Conservation (phyloP, 2,329 filamentous ascomycete genomes). For the Curvularia spicifera region DNA sequence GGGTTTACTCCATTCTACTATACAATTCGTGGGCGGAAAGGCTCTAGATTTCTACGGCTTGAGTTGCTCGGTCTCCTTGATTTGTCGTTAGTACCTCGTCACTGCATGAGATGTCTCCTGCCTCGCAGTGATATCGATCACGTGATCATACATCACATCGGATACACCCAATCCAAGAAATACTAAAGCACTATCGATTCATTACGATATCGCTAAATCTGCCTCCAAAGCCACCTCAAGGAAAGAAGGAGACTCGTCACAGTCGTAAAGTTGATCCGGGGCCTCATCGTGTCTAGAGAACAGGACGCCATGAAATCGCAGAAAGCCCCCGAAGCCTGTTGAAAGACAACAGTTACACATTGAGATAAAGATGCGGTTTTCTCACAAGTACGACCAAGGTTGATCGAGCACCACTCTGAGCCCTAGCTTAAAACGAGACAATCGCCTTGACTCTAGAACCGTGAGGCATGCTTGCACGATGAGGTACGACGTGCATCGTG, state of each 20-base stretch:
- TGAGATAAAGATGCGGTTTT: not conserved
- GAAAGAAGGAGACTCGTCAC: slow-evolving; percentile 38
- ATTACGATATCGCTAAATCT: slow-evolving; percentile 20
- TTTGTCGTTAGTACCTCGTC: not conserved
- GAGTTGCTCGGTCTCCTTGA: not conserved
- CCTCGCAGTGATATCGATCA: not conserved
- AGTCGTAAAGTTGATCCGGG: slow-evolving; percentile 21
- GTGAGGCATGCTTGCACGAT: slow-evolving; percentile 1
- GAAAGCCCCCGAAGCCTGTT: slow-evolving; percentile 10
- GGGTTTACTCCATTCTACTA: not conserved
- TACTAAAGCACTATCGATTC: slow-evolving; percentile 12
- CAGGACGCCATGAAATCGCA: slow-evolving; percentile 7
- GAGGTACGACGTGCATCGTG: slow-evolving; percentile 10
- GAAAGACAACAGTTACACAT: not conserved
- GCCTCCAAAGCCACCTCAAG: slow-evolving; percentile 23
- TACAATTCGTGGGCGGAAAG: not conserved
- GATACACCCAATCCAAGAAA: not conserved
- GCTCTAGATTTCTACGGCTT: not conserved
- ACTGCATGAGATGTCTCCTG: not conserved
- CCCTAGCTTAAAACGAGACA: slow-evolving; percentile 14
- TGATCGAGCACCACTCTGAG: slow-evolving; percentile 7
- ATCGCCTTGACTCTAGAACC: slow-evolving; percentile 6
- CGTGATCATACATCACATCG: not conserved
- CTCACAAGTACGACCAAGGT: not conserved
- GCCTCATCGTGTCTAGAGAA: slow-evolving; percentile 2